Conservation (phyloP, 2,329 filamentous ascomycete species). For the Aureobasidium uvarum region DNA sequence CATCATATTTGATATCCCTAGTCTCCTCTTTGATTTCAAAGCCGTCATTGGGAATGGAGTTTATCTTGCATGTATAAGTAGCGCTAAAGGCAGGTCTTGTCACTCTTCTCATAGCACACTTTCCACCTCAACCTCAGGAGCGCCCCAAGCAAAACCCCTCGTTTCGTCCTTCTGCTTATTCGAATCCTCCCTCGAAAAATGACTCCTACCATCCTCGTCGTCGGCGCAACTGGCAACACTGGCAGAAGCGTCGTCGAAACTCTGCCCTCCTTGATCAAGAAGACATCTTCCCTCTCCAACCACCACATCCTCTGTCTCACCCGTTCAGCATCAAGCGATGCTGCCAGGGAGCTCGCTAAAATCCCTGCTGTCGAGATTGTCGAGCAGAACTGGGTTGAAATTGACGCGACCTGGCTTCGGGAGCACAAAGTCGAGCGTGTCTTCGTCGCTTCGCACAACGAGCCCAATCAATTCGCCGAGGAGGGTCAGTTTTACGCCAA, state of each 20-base stretch:
- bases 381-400: not conserved
- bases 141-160: no score
- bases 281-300: not conserved
- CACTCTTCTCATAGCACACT: not conserved
- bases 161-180: no score
- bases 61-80: not conserved
- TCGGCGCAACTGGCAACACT: constrained; percentile 1
- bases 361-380: not conserved
- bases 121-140: not conserved
- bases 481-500: not conserved
- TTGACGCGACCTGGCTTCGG: not conserved
- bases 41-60: not conserved
- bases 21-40: not conserved
- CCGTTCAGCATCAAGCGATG: not conserved
- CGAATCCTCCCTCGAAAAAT: not conserved
- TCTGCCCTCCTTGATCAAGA: not conserved
- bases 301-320: constrained; percentile 4
- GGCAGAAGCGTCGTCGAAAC: constrained; percentile 1
- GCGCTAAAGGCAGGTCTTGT: not conserved
- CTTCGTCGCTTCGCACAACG: not conserved
- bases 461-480: not conserved
- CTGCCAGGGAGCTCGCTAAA: not conserved
- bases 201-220: not conserved
- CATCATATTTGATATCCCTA: not conserved
- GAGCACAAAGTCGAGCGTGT: not conserved